These are phyloP conservation scores for Tetraselmis chui DNA, from an alignment of 139 green algal genomes.

Conservation along the genomic window DNA sequence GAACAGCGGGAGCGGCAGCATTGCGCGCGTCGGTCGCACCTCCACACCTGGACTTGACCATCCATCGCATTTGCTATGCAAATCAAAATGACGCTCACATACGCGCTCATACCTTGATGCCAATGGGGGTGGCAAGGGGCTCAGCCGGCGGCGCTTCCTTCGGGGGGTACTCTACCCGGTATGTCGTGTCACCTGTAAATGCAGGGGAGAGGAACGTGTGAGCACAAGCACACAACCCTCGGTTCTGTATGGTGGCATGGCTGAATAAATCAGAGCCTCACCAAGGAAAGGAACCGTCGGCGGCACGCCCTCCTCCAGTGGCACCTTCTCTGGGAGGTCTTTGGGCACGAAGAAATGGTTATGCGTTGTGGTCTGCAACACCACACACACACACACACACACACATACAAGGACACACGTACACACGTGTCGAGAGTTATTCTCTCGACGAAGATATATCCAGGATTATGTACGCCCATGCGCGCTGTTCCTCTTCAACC, in stretches of 20 bases:
- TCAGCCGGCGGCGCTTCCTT: constrained; percentile 22
- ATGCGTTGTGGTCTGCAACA: background rate
- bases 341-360: background rate
- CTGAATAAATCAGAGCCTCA: no score
- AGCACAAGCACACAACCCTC: no score
- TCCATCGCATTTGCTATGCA: no score
- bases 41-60: no score
- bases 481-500: no score
- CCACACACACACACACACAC: background rate
- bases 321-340: background rate
- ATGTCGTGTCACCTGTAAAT: constrained; percentile 33
- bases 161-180: constrained; percentile 25
- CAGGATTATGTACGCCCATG: no score
- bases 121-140: background rate
- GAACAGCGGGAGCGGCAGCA: no score
- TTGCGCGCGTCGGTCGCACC: no score
- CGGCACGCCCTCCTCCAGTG: background rate
- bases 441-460: no score
- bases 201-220: no score
- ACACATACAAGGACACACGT: background rate
- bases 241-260: no score
- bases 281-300: background rate
- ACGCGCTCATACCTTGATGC: constrained; percentile 11
- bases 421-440: no score
- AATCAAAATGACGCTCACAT: constrained; percentile 23